Conservation (phyloP, 1,284 basidiomycete species). For the Trichosporon inkin region DNA sequence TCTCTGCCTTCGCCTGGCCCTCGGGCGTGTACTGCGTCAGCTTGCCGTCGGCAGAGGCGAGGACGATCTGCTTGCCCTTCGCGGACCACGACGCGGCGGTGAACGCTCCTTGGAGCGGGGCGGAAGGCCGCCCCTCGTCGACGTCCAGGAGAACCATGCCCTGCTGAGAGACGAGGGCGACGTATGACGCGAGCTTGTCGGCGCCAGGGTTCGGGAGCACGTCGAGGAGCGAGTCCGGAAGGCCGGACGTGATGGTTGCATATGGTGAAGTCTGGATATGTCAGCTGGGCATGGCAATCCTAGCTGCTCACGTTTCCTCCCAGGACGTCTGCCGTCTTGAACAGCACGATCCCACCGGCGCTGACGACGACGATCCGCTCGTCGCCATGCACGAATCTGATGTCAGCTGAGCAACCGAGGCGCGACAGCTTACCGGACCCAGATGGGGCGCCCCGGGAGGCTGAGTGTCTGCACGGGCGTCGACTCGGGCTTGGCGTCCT, state of each 20-base stretch:
- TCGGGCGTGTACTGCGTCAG: conserved; percentile 55
- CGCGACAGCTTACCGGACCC: conserved; percentile 36
- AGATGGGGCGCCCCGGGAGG: conserved; percentile 42
- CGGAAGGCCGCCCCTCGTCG: conserved; percentile 26
- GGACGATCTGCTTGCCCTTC: conserved; percentile 57
- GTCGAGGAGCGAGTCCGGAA: conserved; percentile 40
- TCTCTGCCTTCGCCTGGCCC: conserved; percentile 52
- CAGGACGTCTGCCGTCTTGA: conserved; percentile 35
- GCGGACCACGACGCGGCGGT: conserved; percentile 54
- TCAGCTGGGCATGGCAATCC: neutral
- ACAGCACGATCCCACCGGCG: conserved; percentile 30
- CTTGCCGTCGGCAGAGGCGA: conserved; percentile 51
- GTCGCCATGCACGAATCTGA: conserved; percentile 40
- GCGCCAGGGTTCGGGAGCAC: conserved; percentile 53
- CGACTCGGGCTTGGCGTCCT: conserved; percentile 29
- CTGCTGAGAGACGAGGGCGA: conserved; percentile 43
- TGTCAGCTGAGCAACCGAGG: neutral
- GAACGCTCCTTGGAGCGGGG: conserved; percentile 35
- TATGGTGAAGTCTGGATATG: conserved; percentile 36
- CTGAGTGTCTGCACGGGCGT: conserved; percentile 29
- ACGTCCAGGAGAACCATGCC: conserved; percentile 45
- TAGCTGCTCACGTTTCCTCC: conserved; percentile 36
- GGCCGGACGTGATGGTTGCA: conserved; percentile 34
- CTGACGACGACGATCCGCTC: conserved; percentile 41
- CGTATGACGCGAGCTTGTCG: conserved; percentile 42